A percentile compares a stretch with the other conserved stretches of the same genome.
Conservation (phyloP, 208 protist species). For the Trypanosoma caninum region DNA sequence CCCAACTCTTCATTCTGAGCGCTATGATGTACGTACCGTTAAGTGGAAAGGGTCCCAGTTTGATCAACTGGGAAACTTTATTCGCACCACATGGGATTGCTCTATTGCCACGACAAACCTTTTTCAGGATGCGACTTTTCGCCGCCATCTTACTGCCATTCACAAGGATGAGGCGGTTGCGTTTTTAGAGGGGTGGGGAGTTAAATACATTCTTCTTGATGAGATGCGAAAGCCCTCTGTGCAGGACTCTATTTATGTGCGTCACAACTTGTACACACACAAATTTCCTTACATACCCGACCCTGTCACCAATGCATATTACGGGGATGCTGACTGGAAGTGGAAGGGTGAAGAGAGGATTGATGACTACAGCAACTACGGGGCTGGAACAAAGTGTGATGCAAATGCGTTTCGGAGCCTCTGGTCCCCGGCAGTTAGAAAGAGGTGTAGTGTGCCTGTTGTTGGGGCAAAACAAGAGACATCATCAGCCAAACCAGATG, state of each 20-base stretch:
- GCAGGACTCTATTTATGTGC: slow-evolving; percentile 72
- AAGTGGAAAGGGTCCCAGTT: slow-evolving; percentile 56
- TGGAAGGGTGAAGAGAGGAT: slow-evolving; percentile 83
- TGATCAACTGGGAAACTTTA: slow-evolving; percentile 64
- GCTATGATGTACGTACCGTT: slow-evolving; percentile 56
- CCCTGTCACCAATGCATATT: slow-evolving; percentile 64
- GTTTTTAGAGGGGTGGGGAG: slow-evolving; percentile 76
- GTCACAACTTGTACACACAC: slow-evolving; percentile 67
- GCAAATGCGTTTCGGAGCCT: slow-evolving; percentile 35
- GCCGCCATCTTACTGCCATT: slow-evolving; percentile 32
- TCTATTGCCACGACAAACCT: slow-evolving; percentile 47
- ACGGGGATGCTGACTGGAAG: slow-evolving; percentile 79
- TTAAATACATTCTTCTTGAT: slow-evolving; percentile 78
- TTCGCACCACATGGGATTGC: slow-evolving; percentile 63
- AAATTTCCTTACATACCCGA: slow-evolving; percentile 80
- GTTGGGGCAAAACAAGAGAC: background rate
- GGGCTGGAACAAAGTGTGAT: slow-evolving; percentile 40
- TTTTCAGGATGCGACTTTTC: slow-evolving; percentile 47
- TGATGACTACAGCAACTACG: slow-evolving; percentile 63
- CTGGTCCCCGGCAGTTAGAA: slow-evolving; percentile 25
- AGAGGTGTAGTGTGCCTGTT: background rate
- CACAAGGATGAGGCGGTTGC: slow-evolving; percentile 64
- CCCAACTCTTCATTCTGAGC: slow-evolving; percentile 32
- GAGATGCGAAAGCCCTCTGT: slow-evolving; percentile 75
- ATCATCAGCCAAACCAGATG: background rate